Evolutionary conservation across 1,284 basidiomycete genomes (phyloP), one percentile per base, ranked within the genome.

Genomic region (Cutaneotrichosporon curvatum): DNA sequence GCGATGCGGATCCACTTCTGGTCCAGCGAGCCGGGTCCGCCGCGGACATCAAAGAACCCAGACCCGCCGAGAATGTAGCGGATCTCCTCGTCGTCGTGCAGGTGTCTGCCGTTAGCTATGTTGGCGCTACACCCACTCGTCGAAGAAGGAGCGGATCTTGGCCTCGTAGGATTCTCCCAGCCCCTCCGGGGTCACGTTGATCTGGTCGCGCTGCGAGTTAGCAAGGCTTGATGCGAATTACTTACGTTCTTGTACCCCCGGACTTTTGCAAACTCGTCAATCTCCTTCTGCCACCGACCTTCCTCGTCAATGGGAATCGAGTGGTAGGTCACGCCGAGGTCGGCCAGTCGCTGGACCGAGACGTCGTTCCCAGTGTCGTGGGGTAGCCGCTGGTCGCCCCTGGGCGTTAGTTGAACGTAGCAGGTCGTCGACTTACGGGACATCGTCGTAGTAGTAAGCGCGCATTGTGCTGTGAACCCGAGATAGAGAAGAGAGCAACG

Each of bases 51-150:
- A 61, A 91, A 92, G 75, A 81, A 94, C 0, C 87, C 87, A 37
- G 79, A 81, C 7, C 88, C 89, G 1, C 78, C 76, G 34, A 86
- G 75, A 55, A 91, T 82, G 64, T 85, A 94, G 15, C 88, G 77
- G 58, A 90, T 90, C 71, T 91, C 88, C 67, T 91, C 87, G 58
- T 91, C 88, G 68, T 91, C 87, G 59, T 91, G 88, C 73, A 91
- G 77, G 59, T 90, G 87, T 61, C 84, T 87, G 48, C 16, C 8
- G 51, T 47, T 25, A 52, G 45, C 31, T 10, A 14, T 5, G 8
- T 32, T 19, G 16, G 2, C 28, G 25, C 19, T 0, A 6, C 41
- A 71, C 82, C 58, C 56, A 87, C 85, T 87, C 85, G 51, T 82
- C 76, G 63, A 85, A 91, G 73, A 90, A 89, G 4, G 67, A 77